Evolutionary conservation across 169 alveolate species (phyloP), one percentile per base, ranked within the genome.

Genomic region (Cytauxzoon felis): DNA sequence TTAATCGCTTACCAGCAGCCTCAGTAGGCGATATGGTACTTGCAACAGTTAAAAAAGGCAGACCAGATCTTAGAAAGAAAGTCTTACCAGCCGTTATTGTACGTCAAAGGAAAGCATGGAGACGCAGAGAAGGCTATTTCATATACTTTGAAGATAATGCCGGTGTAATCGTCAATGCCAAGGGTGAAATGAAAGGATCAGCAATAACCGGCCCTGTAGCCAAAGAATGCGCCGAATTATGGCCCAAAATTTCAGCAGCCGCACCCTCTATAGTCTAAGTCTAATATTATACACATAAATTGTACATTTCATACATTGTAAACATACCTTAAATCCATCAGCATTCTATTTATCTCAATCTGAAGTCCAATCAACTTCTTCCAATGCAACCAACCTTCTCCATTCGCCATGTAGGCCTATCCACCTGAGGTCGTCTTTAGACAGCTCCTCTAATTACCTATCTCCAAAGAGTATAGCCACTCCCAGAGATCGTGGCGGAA

Each of bases 161-260:
- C 33, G 99, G 99, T 43, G 99, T 96, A 57, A 96, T 97, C 73
- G 98, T 94, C 50, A 96, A 96, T 88, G 97, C 96, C 84, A 97
- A 97, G 94, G 99, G 99, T 48, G 99, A 97, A 89, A 97, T 97
- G 99, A 97, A 97, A 86, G 99, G 99, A 51, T 95, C 99, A 2
- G 98, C 99, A 45, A 95, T 97, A 79, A 92, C 98, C 21, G 99
- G 99, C 45, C 99, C 99, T 24, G 98, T 97, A 76, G 99, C 98
- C 52, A 96, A 97, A 90, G 99, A 97, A 83, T 96, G 99, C 81
- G 99, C 99, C 16, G 99, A 97, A 82, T 80, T 97, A 50, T 97
- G 99, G 98, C 99, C 99, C 52, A 97, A 96, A 91, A 94, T 97
- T 67, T 95, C 99, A 30, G 94, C 99, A 27, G 96, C 98, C 43